Percentiles rank a stretch among this genome's conserved stretches.
phyloP scores from a whole-genome alignment of 1,139 yeast species.

The Scheffersomyces parashehatae region DNA sequence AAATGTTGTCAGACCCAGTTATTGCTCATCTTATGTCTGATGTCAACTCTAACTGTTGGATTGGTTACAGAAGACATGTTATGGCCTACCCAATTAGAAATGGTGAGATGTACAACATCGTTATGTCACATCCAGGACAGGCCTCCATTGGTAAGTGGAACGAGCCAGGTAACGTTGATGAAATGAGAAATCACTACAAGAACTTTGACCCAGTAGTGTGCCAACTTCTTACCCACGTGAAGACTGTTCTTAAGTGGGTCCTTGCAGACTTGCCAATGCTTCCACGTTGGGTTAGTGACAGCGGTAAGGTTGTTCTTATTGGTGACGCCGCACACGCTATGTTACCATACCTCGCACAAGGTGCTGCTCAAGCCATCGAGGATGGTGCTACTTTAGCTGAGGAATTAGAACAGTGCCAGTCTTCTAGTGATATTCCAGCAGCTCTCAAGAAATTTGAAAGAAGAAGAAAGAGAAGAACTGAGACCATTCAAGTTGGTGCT shows the following conservation, averaged over 20 bases:
- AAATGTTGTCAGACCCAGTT: constrained; percentile 13
- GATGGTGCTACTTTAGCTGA: constrained; percentile 24
- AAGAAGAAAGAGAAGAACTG: background rate
- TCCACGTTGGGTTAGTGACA: background rate
- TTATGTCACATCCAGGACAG: constrained; percentile 14
- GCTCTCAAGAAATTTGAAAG: background rate
- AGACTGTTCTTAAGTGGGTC: constrained; percentile 11
- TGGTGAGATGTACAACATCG: constrained; percentile 16
- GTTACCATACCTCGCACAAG: constrained; percentile 41
- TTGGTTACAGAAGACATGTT: constrained; percentile 12
- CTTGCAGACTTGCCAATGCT: constrained; percentile 10
- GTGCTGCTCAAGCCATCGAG: constrained; percentile 43
- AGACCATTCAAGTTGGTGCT: background rate
- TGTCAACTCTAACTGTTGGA: constrained; percentile 11
- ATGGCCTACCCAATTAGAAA: constrained; percentile 13
- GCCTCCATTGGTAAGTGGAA: constrained; percentile 12
- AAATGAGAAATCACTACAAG: constrained; percentile 11
- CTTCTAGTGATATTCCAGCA: constrained; percentile 11
- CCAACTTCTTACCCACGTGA: constrained; percentile 10
- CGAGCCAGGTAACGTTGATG: constrained; percentile 10
- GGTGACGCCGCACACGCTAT: constrained; percentile 37
- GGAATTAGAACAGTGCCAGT: constrained; percentile 11
- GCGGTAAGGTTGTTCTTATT: constrained; percentile 12
- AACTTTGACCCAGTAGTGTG: constrained; percentile 11
- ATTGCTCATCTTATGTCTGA: constrained; percentile 12